phyloP scores from a whole-genome alignment of 805 yeast species.

The Wickerhamomyces alni region DNA sequence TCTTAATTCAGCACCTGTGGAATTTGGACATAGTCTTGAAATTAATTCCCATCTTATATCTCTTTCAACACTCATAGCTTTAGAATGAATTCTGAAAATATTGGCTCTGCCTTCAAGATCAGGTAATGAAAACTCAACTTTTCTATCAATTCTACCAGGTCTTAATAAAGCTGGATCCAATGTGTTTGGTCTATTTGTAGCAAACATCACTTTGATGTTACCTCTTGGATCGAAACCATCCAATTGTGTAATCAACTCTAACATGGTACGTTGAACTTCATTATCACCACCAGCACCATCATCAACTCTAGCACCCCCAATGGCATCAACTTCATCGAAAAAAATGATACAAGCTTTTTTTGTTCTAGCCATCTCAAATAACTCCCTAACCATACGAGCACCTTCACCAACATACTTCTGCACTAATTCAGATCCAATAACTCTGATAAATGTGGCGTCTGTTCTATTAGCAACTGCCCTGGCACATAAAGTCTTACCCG shows the following conservation, averaged over 20 bases:
- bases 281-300: slow-evolving; percentile 99
- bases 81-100: slow-evolving; percentile 94
- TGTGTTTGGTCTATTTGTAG: slow-evolving; percentile 97
- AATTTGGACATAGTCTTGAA: slow-evolving; percentile 94
- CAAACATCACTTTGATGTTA: slow-evolving; percentile 98
- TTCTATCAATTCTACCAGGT: slow-evolving; percentile 98
- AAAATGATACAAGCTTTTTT: slow-evolving; percentile 97
- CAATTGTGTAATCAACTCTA: slow-evolving; percentile 93
- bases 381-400: slow-evolving; percentile 98
- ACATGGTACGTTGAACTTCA: slow-evolving; percentile 98
- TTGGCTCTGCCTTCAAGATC: slow-evolving; percentile 98
- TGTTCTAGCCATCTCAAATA: slow-evolving; percentile 98
- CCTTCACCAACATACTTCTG: slow-evolving; percentile 99
- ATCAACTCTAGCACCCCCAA: slow-evolving; percentile 99
- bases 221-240: slow-evolving; percentile 99
- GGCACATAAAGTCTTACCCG: slow-evolving; percentile 97
- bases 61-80: slow-evolving; percentile 96
- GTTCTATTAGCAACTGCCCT: slow-evolving; percentile 99
- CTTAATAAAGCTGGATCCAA: slow-evolving; percentile 95
- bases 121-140: slow-evolving; percentile 94
- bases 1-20: slow-evolving; percentile 97
- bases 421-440: slow-evolving; percentile 96
- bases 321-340: slow-evolving; percentile 98
- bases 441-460: slow-evolving; percentile 97
- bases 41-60: slow-evolving; percentile 98